Evolutionary conservation across 1,139 yeast genomes (phyloP).

Genomic region (Geotrichum reessii): DNA sequence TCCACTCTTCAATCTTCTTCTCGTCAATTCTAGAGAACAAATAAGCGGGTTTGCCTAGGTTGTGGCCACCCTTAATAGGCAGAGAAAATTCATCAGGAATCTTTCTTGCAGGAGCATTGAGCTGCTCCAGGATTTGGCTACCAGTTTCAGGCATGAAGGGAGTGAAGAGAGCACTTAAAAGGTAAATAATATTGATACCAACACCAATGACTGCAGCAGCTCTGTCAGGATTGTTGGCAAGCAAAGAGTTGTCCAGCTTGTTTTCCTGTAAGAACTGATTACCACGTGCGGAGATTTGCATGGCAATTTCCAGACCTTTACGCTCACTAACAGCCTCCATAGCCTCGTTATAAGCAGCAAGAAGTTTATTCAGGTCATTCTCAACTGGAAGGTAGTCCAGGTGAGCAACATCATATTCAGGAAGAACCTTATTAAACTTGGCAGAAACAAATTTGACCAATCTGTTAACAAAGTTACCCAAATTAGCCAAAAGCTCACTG

Average conservation of each 20-base stretch:
- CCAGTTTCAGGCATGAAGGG: slow-evolving; percentile 92
- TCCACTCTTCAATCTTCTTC: slow-evolving; percentile 82
- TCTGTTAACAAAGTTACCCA: slow-evolving; percentile 96
- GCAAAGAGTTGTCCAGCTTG: slow-evolving; percentile 83
- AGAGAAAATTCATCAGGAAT: slow-evolving; percentile 73
- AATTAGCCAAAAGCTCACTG: slow-evolving; percentile 85
- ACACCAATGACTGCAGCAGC: slow-evolving; percentile 92
- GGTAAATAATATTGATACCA: slow-evolving; percentile 80
- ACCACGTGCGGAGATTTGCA: slow-evolving; percentile 90
- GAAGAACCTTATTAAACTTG: slow-evolving; percentile 87
- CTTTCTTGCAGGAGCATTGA: slow-evolving; percentile 73
- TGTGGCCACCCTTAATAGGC: slow-evolving; percentile 71
- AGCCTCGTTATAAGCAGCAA: slow-evolving; percentile 56
- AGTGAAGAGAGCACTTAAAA: slow-evolving; percentile 68
- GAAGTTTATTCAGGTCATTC: slow-evolving; percentile 54
- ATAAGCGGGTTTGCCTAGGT: slow-evolving; percentile 86
- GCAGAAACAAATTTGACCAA: slow-evolving; percentile 83
- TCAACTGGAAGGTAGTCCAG: slow-evolving; percentile 47
- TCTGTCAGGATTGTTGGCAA: slow-evolving; percentile 66
- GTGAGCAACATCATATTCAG: slow-evolving; percentile 42
- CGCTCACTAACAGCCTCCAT: slow-evolving; percentile 73
- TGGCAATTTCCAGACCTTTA: slow-evolving; percentile 83
- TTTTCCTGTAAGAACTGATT: slow-evolving; percentile 92
- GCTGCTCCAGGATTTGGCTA: slow-evolving; percentile 61
- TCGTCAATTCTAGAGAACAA: slow-evolving; percentile 89